phyloP scores from a whole-genome alignment of 1,284 basidiomycete genomes.

The Trametes polyzona region DNA sequence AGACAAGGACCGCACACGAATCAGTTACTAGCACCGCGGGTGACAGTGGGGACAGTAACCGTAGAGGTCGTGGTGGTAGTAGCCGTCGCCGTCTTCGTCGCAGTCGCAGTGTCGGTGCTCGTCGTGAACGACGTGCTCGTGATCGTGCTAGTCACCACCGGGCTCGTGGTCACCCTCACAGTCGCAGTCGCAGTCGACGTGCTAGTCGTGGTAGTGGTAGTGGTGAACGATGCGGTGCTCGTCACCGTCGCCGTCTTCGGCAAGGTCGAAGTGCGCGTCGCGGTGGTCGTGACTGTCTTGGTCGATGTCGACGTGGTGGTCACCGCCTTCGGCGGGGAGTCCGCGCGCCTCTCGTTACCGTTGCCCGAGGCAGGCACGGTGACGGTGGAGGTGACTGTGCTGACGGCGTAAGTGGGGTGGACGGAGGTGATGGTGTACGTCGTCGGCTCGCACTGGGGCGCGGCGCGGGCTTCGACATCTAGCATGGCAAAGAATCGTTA shows the following conservation, averaged over 20 bases:
- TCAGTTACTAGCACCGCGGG: no score
- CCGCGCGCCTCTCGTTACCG: background rate
- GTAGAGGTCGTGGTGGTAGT: background rate
- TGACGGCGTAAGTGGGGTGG: background rate
- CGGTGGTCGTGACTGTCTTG: background rate
- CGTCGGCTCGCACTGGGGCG: background rate
- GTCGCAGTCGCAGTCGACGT: background rate
- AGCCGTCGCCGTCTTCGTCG: background rate
- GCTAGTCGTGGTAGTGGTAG: background rate
- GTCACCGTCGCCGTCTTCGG: background rate
- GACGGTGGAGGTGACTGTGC: background rate
- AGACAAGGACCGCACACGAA: no score
- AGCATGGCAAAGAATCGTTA: background rate
- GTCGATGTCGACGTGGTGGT: background rate
- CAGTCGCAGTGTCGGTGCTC: background rate
- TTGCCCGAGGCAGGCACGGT: background rate
- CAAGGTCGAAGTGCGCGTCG: background rate
- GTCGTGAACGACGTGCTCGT: constrained; percentile 1
- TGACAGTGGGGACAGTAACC: background rate
- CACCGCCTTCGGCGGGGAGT: background rate
- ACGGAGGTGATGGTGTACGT: background rate
- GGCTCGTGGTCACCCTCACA: background rate
- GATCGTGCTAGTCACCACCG: constrained; percentile 1
- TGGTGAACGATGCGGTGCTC: background rate
- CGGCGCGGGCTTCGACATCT: background rate